These are phyloP conservation scores for Tribonema minus DNA, from an alignment of 108 stramenopile genomes.

Conservation along the genomic window DNA sequence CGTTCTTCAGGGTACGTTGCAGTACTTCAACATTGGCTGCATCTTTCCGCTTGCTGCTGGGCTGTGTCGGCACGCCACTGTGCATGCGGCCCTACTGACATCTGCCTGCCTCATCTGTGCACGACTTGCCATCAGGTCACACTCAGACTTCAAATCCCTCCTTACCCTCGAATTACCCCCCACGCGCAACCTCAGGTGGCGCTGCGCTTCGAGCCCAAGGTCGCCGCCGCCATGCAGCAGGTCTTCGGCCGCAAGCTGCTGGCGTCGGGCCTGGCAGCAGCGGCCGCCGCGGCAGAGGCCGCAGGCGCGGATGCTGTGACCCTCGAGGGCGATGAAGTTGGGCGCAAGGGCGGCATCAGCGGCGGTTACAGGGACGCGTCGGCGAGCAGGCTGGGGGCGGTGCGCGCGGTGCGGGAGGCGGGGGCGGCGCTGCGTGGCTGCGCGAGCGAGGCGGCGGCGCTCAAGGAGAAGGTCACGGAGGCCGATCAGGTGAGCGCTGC, in stretches of 20 bases:
- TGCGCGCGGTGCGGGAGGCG: too few species aligned
- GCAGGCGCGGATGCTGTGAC: conserved; percentile 77
- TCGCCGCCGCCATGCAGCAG: conserved; percentile 79
- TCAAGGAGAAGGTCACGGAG: too few species aligned
- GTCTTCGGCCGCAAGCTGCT: conserved; percentile 89
- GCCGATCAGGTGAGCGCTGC: too few species aligned
- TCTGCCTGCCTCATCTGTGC: background rate
- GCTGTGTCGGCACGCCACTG: too few species aligned
- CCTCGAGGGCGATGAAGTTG: conserved; percentile 90
- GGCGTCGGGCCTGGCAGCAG: conserved; percentile 34
- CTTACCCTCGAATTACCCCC: conserved; percentile 36
- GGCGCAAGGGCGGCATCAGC: conserved; percentile 74
- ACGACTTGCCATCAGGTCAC: background rate
- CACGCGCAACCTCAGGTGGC: too few species aligned
- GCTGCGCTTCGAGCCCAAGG: conserved; percentile 65
- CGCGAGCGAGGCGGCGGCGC: too few species aligned
- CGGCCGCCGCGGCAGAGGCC: background rate
- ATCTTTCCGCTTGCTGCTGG: too few species aligned
- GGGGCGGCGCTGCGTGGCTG: too few species aligned
- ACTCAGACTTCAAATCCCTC: background rate
- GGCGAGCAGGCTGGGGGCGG: conserved; percentile 4
- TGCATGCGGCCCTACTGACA: too few species aligned
- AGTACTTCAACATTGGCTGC: too few species aligned
- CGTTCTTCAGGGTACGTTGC: too few species aligned
- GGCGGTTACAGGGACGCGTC: conserved; percentile 24